These are phyloP conservation scores for Herpetomonas muscarum DNA, from an alignment of 208 protist genomes.

Conservation along the genomic window DNA sequence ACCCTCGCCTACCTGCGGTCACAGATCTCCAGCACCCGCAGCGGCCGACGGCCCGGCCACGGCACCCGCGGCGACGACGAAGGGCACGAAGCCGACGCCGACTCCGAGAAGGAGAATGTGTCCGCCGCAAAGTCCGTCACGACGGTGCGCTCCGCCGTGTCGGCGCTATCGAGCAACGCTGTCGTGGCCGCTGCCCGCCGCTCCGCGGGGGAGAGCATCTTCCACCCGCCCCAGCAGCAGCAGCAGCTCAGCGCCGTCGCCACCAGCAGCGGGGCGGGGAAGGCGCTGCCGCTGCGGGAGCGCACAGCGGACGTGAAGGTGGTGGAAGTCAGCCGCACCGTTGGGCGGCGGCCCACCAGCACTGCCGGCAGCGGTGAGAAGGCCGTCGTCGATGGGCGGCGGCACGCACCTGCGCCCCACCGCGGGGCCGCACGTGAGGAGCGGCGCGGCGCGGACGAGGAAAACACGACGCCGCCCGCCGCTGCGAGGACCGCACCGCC, in stretches of 20 bases:
- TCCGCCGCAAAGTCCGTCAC: too few relatives aligned
- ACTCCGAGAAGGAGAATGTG: not conserved
- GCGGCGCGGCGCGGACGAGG: not conserved
- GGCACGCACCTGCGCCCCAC: too few relatives aligned
- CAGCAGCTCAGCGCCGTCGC: not conserved
- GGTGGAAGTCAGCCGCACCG: too few relatives aligned
- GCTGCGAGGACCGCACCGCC: not conserved
- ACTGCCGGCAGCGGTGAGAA: too few relatives aligned
- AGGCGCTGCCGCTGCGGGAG: not conserved
- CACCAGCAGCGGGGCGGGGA: not conserved
- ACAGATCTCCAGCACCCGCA: not conserved
- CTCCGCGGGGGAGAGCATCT: not conserved
- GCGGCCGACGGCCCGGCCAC: not conserved
- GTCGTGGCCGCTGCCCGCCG: conserved; percentile 1
- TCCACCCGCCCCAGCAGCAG: not conserved
- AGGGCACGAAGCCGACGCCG: not conserved
- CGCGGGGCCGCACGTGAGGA: too few relatives aligned
- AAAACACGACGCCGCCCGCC: not conserved
- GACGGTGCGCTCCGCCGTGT: not conserved
- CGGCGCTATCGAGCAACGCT: conserved; percentile 16
- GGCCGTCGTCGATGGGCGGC: too few relatives aligned
- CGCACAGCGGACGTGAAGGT: too few relatives aligned
- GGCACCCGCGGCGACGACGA: too few relatives aligned
- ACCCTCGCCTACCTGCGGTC: not conserved
- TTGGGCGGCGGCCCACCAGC: too few relatives aligned